Percentiles rank a stretch among this genome's conserved stretches.
Conservation (phyloP, 495 filamentous ascomycete species). For the Terfezia boudieri region DNA sequence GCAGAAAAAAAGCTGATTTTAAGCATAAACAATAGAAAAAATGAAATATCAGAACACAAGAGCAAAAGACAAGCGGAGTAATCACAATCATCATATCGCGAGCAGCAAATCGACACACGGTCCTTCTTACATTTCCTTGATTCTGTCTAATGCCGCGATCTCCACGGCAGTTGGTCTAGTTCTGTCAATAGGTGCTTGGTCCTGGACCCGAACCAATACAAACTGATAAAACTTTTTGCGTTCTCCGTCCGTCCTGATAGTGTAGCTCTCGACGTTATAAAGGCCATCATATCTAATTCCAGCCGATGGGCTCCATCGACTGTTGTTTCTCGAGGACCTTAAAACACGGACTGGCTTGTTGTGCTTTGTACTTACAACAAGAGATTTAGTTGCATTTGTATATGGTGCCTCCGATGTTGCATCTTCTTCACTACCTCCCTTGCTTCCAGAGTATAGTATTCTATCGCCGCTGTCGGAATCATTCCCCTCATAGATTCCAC, state of each 20-base stretch:
- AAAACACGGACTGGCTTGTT: slow-evolving; percentile 26
- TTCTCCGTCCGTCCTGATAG: slow-evolving; percentile 5
- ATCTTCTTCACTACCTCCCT: slow-evolving; percentile 12
- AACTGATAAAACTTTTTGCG: slow-evolving; percentile 22
- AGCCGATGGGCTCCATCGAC: slow-evolving; percentile 16
- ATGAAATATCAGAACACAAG: too few species aligned
- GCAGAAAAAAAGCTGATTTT: too few species aligned
- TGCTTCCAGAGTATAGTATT: slow-evolving; percentile 27
- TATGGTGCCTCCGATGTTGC: not conserved
- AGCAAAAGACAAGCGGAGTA: too few species aligned
- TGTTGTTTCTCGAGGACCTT: slow-evolving; percentile 14
- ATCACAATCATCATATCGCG: too few species aligned
- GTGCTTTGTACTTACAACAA: slow-evolving; percentile 9
- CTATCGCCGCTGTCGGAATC: slow-evolving; percentile 26
- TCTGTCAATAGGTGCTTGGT: slow-evolving; percentile 18
- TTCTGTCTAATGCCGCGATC: slow-evolving; percentile 4
- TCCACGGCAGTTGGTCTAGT: slow-evolving; percentile 1
- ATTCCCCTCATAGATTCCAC: slow-evolving; percentile 21
- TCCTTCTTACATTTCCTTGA: not conserved
- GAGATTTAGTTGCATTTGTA: slow-evolving; percentile 19
- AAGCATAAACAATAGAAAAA: too few species aligned
- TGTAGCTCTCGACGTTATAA: slow-evolving; percentile 22
- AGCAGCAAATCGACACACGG: too few species aligned
- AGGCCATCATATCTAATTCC: slow-evolving; percentile 33
- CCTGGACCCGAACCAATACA: slow-evolving; percentile 18